phyloP scores from a whole-genome alignment of 1,284 basidiomycete genomes.

The Ustilago curta region DNA sequence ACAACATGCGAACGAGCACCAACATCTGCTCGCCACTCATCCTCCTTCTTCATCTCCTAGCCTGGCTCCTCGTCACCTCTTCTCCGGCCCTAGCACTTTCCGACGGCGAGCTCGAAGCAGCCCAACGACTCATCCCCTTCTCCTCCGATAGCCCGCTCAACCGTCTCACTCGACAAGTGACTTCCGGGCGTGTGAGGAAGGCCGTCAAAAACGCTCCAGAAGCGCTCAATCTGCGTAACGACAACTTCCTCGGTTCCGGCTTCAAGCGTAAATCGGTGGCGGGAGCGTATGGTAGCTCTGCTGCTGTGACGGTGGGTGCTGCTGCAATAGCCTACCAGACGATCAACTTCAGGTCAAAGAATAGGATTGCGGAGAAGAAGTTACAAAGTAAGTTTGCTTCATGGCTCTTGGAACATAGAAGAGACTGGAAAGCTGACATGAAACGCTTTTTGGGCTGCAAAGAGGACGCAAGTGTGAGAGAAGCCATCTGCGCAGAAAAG shows the following conservation, averaged over 20 bases:
- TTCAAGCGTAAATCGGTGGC: slow-evolving; percentile 37
- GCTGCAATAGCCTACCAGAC: slow-evolving; percentile 36
- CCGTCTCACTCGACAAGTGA: slow-evolving; percentile 4
- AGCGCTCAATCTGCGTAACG: slow-evolving; percentile 14
- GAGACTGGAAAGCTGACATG: background rate
- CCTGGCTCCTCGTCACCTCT: background rate
- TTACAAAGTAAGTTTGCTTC: slow-evolving; percentile 18
- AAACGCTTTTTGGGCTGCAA: background rate
- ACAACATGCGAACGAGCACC: no score
- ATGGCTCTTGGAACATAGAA: background rate
- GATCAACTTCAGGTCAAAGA: slow-evolving; percentile 20
- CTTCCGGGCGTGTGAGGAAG: slow-evolving; percentile 1
- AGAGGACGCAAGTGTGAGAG: slow-evolving; percentile 21
- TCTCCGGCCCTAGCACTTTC: background rate
- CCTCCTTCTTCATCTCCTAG: background rate
- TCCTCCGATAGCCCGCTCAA: background rate
- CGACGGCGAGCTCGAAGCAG: background rate
- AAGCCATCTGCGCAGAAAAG: slow-evolving; percentile 8
- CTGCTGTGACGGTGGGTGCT: slow-evolving; percentile 26
- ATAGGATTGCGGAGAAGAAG: slow-evolving; percentile 7
- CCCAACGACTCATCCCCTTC: background rate
- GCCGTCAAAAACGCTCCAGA: slow-evolving; percentile 16
- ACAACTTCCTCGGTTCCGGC: slow-evolving; percentile 31
- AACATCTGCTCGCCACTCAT: background rate
- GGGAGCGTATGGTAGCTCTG: slow-evolving; percentile 26